Evolutionary conservation across 2,329 filamentous ascomycete genomes (phyloP).

Genomic region (Beauveria sp.): DNA sequence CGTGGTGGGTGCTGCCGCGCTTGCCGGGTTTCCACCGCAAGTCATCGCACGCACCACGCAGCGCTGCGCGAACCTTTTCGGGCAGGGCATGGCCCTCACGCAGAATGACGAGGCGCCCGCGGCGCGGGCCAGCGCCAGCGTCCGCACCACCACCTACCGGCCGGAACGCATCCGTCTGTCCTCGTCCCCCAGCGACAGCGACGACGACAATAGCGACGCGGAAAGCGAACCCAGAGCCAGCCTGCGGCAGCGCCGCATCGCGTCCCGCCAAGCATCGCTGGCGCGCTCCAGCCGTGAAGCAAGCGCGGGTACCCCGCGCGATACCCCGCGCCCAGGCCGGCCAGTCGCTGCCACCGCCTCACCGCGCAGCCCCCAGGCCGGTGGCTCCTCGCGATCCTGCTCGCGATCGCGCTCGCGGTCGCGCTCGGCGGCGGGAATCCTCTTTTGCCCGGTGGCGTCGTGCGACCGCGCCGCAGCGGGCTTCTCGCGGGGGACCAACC

Average conservation of each 20-base stretch:
- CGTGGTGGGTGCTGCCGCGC: slow-evolving; percentile 67
- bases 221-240: slow-evolving; percentile 18
- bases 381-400: slow-evolving; percentile 7
- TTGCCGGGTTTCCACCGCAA: slow-evolving; percentile 59
- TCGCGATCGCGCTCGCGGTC: slow-evolving; percentile 18
- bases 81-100: slow-evolving; percentile 59
- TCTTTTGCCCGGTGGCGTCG: slow-evolving; percentile 29
- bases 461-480: slow-evolving; percentile 30
- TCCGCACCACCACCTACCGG: slow-evolving; percentile 22
- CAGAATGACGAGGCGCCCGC: slow-evolving; percentile 37
- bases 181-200: slow-evolving; percentile 20
- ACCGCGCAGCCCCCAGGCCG: slow-evolving; percentile 15
- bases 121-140: slow-evolving; percentile 16
- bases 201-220: slow-evolving; percentile 16
- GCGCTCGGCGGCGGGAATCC: slow-evolving; percentile 24
- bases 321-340: neutral
- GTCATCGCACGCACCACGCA: slow-evolving; percentile 62
- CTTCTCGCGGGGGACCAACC: slow-evolving; percentile 28
- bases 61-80: slow-evolving; percentile 72
- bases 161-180: slow-evolving; percentile 22
- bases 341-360: slow-evolving; percentile 1
- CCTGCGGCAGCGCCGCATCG: slow-evolving; percentile 22
- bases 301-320: neutral
- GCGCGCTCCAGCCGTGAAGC: slow-evolving; percentile 18
- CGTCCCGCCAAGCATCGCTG: slow-evolving; percentile 24